Conservation (phyloP, 2,329 filamentous ascomycete species). For the Fusarium gaditjirri region DNA sequence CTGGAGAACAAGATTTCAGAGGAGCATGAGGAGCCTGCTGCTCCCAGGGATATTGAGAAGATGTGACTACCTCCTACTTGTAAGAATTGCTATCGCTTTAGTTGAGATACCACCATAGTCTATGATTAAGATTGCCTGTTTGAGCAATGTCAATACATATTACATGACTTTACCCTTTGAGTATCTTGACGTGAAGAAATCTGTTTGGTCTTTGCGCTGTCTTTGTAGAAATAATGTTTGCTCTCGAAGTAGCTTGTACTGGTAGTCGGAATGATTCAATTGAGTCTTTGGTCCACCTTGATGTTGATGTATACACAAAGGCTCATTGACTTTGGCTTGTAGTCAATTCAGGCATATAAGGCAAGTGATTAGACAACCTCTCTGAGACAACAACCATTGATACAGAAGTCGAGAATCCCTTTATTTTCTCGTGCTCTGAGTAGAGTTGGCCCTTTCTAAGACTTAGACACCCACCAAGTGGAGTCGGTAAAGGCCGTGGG, state of each 20-base stretch:
- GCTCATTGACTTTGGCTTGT: rapidly evolving
- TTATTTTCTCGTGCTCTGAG: background rate
- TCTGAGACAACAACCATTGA: background rate
- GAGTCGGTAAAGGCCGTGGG: background rate
- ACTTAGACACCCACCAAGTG: rapidly evolving
- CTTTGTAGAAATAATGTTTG: background rate
- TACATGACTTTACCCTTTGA: background rate
- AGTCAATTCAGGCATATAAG: background rate
- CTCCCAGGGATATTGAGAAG: conserved; percentile 37
- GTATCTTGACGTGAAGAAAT: background rate
- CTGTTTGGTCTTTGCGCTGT: background rate
- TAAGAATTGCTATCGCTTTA: conserved; percentile 22
- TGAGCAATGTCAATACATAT: conserved; percentile 1
- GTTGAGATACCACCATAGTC: conserved; percentile 29
- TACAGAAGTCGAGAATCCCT: rapidly evolving
- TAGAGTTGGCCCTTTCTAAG: background rate
- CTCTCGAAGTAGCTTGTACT: rapidly evolving
- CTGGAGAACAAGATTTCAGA: conserved; percentile 42
- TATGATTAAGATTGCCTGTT: conserved; percentile 6
- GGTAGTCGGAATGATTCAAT: rapidly evolving
- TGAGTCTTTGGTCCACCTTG: background rate
- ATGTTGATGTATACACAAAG: background rate
- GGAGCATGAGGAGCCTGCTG: conserved; percentile 29
- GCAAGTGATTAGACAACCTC: rapidly evolving
- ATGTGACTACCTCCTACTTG: conserved; percentile 9